Conservation (phyloP, 73 alveolate species). For the Blepharisma japonicum region DNA sequence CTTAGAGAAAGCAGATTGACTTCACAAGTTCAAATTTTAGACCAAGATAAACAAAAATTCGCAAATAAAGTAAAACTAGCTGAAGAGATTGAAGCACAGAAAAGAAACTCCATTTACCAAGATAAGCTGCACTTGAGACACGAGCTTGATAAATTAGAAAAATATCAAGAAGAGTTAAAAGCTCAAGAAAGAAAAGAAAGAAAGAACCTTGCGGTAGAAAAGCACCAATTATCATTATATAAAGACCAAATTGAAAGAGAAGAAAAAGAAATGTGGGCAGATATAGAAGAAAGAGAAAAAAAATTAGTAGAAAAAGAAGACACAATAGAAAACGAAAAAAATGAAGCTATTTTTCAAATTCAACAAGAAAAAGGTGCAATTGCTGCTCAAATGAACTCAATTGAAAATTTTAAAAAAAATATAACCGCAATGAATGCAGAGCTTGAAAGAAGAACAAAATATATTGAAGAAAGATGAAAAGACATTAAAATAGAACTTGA, state of each 20-base stretch:
- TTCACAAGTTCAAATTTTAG: background rate
- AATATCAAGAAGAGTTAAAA: background rate
- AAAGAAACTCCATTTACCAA: background rate
- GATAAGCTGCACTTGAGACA: background rate
- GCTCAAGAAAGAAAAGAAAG: background rate
- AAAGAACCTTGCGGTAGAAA: background rate
- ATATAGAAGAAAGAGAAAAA: background rate
- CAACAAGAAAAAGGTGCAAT: background rate
- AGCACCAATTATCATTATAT: background rate
- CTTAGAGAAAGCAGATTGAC: background rate
- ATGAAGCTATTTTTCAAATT: constrained; percentile 6
- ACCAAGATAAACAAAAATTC: background rate
- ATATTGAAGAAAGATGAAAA: background rate
- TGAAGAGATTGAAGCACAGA: background rate
- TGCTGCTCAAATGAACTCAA: background rate
- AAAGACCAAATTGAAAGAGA: constrained; percentile 21
- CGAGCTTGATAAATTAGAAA: background rate
- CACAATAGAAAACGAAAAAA: constrained; percentile 16
- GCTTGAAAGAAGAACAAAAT: background rate
- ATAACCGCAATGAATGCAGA: background rate
- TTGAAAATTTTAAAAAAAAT: background rate
- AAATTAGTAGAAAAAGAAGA: background rate
- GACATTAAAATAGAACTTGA: background rate
- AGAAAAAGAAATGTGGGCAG: constrained; percentile 3
- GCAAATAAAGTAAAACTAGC: background rate